A percentile compares a stretch with the other conserved stretches of the same genome.
Evolutionary conservation across 495 filamentous ascomycete genomes (phyloP).

Genomic region (Pseudevernia furfuracea): DNA sequence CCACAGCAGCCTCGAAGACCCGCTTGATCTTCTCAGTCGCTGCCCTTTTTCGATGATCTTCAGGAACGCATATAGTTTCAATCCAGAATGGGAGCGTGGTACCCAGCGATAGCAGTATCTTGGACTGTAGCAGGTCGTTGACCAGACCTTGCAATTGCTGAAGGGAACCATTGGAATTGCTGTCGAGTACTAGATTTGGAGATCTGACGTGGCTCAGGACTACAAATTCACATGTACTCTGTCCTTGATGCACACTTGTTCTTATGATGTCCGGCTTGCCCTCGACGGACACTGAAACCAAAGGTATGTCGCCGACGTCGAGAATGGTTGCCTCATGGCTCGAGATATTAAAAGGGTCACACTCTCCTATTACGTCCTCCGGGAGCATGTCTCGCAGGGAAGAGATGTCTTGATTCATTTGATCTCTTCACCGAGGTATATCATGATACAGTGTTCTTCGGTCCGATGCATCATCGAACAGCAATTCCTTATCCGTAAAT

Average conservation of each 20-base stretch:
- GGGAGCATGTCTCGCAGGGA: too few relatives aligned
- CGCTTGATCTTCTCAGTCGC: constrained; percentile 4
- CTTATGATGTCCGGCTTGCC: background rate
- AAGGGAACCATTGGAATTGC: background rate
- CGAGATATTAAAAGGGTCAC: too few relatives aligned
- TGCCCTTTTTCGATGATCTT: background rate
- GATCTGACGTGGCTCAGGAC: background rate
- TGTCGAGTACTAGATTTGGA: background rate
- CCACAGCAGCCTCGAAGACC: background rate
- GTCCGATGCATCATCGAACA: too few relatives aligned
- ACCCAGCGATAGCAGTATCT: background rate
- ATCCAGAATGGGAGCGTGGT: constrained; percentile 2
- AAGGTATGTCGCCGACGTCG: constrained; percentile 1
- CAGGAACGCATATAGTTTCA: background rate
- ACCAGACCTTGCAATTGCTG: background rate
- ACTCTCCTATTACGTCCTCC: too few relatives aligned
- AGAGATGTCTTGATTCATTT: too few relatives aligned
- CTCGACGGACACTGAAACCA: background rate
- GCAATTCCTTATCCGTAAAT: too few relatives aligned
- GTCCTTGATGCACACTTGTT: background rate
- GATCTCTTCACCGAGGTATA: too few relatives aligned
- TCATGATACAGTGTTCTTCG: too few relatives aligned
- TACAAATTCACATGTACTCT: constrained; percentile 1
- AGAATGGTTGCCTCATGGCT: background rate
- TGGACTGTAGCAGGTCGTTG: background rate